Conservation (phyloP, 306 rosid genomes). For the Oxytropis ochrocephala region DNA sequence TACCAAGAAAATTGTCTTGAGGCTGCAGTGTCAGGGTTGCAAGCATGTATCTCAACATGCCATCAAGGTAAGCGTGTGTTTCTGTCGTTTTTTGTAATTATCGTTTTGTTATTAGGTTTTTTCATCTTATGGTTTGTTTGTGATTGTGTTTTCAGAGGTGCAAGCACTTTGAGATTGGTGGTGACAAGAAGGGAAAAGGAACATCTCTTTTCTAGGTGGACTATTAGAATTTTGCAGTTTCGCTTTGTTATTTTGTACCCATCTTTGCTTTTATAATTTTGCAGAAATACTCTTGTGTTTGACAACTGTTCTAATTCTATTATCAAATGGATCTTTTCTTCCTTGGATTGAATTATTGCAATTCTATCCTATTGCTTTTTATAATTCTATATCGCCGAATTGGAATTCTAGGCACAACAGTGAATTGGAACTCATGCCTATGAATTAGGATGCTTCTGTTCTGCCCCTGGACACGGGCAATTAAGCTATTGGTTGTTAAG, state of each 20-base stretch:
- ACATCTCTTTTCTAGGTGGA: constrained; percentile 39
- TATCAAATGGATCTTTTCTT: constrained; percentile 10
- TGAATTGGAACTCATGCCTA: too few species aligned
- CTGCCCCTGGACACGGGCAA: not conserved
- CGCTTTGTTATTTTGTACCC: not conserved
- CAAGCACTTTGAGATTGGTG: constrained; percentile 49
- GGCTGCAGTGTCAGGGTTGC: constrained; percentile 49
- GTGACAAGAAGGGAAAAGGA: constrained; percentile 52
- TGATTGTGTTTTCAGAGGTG: constrained; percentile 30
- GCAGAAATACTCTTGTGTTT: not conserved
- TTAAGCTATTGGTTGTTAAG: not conserved
- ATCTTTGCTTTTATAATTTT: not conserved
- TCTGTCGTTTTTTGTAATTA: not conserved
- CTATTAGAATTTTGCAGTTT: not conserved
- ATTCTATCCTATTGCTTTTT: not conserved
- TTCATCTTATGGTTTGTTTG: not conserved
- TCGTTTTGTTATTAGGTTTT: not conserved
- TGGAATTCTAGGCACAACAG: not conserved
- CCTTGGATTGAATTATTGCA: not conserved
- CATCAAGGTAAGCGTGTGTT: constrained; percentile 22
- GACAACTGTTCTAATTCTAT: constrained; percentile 3
- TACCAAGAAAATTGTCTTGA: constrained; percentile 44
- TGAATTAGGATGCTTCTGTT: too few species aligned
- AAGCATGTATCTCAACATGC: constrained; percentile 47
- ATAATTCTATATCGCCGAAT: not conserved